Percentiles rank a stretch among this genome's conserved stretches.
These are phyloP conservation scores for Hyaloraphidium curvatum DNA, from an alignment of 192 early-diverging fungal genomes.

Conservation along the genomic window DNA sequence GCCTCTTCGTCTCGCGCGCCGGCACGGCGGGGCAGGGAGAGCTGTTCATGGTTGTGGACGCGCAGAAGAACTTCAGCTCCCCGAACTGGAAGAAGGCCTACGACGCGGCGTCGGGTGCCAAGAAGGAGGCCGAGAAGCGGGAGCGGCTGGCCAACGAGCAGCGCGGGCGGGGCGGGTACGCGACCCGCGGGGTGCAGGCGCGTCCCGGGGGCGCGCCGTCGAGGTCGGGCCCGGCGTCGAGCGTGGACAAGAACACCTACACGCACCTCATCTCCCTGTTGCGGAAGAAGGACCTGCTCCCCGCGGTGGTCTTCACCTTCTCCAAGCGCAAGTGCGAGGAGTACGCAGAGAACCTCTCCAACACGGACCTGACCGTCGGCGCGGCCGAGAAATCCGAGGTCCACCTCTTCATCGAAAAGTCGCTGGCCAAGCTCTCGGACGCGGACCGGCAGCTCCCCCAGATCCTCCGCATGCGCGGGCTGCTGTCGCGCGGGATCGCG, in stretches of 20 bases:
- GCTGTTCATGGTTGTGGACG: constrained; percentile 75
- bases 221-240: not conserved
- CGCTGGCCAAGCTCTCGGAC: constrained; percentile 49
- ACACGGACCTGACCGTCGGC: constrained; percentile 55
- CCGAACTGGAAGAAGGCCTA: constrained; percentile 50
- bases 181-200: constrained; percentile 12
- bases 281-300: constrained; percentile 55
- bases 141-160: not conserved
- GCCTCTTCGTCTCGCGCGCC: constrained; percentile 45
- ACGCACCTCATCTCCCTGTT: constrained; percentile 58
- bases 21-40: constrained; percentile 30
- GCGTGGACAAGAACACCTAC: constrained; percentile 59
- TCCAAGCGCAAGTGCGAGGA: constrained; percentile 93
- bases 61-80: constrained; percentile 32
- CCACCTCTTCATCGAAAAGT: constrained; percentile 67
- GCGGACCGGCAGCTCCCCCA: constrained; percentile 77
- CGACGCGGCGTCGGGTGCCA: constrained; percentile 44
- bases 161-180: constrained; percentile 10
- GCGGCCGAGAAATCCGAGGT: constrained; percentile 67
- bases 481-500: constrained; percentile 79
- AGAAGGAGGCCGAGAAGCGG: constrained; percentile 21
- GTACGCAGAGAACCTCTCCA: constrained; percentile 54
- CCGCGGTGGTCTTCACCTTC: constrained; percentile 84
- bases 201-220: constrained; percentile 16
- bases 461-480: constrained; percentile 59